A percentile compares a stretch with the other conserved stretches of the same genome.
Conservation (phyloP, 768 basidiomycete genomes). For the Hygrophoropsis aurantiaca region DNA sequence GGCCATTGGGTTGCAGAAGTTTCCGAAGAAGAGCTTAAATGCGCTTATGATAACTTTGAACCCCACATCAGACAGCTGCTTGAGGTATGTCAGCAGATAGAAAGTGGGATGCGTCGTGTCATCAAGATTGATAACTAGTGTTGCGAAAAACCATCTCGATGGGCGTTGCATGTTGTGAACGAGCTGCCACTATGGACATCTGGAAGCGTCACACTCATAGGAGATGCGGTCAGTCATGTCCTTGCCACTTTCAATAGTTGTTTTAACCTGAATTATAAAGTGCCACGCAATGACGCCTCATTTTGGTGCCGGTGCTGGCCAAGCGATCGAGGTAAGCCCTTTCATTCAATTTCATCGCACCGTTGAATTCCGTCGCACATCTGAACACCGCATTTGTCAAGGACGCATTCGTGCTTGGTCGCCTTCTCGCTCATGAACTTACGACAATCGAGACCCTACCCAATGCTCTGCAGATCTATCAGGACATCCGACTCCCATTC, state of each 20-base stretch:
- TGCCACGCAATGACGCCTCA: slow-evolving; percentile 26
- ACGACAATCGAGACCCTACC: slow-evolving; percentile 8
- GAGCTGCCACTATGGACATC: slow-evolving; percentile 39
- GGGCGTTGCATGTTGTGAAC: slow-evolving; percentile 44
- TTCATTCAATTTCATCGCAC: neutral
- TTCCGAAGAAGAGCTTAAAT: slow-evolving; percentile 25
- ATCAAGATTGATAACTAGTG: slow-evolving; percentile 31
- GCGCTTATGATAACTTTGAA: slow-evolving; percentile 30
- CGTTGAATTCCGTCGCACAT: rapidly evolving
- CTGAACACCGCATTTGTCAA: neutral
- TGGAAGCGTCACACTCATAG: slow-evolving; percentile 44
- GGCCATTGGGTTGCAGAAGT: slow-evolving; percentile 24
- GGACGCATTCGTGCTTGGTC: slow-evolving; percentile 24
- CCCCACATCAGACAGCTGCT: slow-evolving; percentile 28
- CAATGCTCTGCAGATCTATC: slow-evolving; percentile 15
- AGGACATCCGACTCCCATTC: slow-evolving; percentile 18
- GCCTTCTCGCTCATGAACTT: slow-evolving; percentile 13
- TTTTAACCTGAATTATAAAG: slow-evolving; percentile 1
- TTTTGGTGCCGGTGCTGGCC: slow-evolving; percentile 22
- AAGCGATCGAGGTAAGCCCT: slow-evolving; percentile 22
- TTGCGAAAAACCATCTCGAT: slow-evolving; percentile 37
- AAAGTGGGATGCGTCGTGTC: too few species aligned
- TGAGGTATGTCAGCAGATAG: slow-evolving; percentile 22
- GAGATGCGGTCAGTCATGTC: slow-evolving; percentile 43
- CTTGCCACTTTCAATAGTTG: neutral